Conservation (phyloP, 192 early-diverging fungal species). For the Backusella liffmaniae region DNA sequence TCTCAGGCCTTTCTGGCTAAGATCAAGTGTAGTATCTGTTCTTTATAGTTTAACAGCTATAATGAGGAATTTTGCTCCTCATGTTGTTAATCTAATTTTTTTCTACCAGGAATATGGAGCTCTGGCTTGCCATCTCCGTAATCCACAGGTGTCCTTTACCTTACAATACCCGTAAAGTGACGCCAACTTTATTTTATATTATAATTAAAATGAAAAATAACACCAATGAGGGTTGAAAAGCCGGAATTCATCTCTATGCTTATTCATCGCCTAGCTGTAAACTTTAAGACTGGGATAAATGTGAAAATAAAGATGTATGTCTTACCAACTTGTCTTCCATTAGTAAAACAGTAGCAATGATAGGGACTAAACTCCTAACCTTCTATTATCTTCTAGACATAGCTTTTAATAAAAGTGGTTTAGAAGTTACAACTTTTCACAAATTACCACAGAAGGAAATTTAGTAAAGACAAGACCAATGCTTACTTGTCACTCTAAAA, state of each 20-base stretch:
- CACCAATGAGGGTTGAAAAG: background rate
- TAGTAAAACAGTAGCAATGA: no score
- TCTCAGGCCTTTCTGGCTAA: constrained; percentile 81
- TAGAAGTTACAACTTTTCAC: no score
- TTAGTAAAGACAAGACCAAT: no score
- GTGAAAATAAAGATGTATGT: no score
- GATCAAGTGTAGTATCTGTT: constrained; percentile 92
- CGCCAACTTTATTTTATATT: constrained; percentile 30
- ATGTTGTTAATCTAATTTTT: constrained; percentile 62
- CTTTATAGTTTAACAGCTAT: constrained; percentile 68
- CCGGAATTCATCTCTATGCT: background rate
- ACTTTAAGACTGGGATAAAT: no score
- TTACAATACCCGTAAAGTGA: constrained; percentile 62
- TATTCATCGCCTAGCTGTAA: background rate
- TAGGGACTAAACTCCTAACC: no score
- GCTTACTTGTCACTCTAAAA: no score
- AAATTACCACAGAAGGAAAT: no score
- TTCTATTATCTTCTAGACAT: no score
- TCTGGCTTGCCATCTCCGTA: constrained; percentile 44
- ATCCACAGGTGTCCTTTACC: constrained; percentile 58
- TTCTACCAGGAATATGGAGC: constrained; percentile 32
- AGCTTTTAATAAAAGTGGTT: no score
- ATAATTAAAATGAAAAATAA: constrained; percentile 12
- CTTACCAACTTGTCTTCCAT: no score
- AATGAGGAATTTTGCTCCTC: constrained; percentile 39